phyloP scores from a whole-genome alignment of 108 stramenopile genomes.

The Pseudonitzschia delicatissima region DNA sequence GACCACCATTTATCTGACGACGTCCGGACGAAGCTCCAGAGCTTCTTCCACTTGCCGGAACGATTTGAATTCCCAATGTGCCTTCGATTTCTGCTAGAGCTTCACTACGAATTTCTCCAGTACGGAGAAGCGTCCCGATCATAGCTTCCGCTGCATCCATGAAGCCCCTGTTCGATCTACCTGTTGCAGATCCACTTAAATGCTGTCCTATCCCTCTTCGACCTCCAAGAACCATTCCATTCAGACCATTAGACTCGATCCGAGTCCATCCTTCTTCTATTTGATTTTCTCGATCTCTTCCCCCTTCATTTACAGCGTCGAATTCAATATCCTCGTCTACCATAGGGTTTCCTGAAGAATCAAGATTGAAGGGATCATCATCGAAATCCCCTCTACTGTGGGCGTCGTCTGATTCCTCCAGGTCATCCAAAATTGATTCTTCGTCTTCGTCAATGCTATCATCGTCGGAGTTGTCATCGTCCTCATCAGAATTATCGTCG shows the following conservation, averaged over 20 bases:
- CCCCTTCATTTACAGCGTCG: background rate
- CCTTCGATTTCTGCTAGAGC: slow-evolving; percentile 67
- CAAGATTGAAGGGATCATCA: slow-evolving; percentile 5
- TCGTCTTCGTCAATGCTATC: slow-evolving; percentile 34
- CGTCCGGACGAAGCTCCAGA: slow-evolving; percentile 14
- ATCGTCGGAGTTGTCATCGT: slow-evolving; percentile 39
- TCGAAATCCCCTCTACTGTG: background rate
- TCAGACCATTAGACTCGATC: slow-evolving; percentile 52
- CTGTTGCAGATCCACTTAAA: slow-evolving; percentile 8
- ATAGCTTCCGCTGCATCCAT: slow-evolving; percentile 76
- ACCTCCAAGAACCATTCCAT: slow-evolving; percentile 48
- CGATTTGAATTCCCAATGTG: slow-evolving; percentile 65
- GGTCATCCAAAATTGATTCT: slow-evolving; percentile 11
- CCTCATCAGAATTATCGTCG: slow-evolving; percentile 32
- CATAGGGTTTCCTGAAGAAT: background rate
- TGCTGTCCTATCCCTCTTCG: slow-evolving; percentile 11
- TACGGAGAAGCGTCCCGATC: slow-evolving; percentile 66
- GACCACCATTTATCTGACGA: slow-evolving; percentile 2
- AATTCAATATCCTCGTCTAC: slow-evolving; percentile 7
- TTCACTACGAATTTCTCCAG: slow-evolving; percentile 54
- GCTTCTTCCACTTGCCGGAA: slow-evolving; percentile 26
- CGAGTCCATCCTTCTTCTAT: slow-evolving; percentile 77
- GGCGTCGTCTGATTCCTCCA: slow-evolving; percentile 5
- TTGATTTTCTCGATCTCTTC: slow-evolving; percentile 7
- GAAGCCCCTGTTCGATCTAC: slow-evolving; percentile 28